phyloP scores from a whole-genome alignment of 2,329 filamentous ascomycete genomes.

The Claviceps pazoutovae region DNA sequence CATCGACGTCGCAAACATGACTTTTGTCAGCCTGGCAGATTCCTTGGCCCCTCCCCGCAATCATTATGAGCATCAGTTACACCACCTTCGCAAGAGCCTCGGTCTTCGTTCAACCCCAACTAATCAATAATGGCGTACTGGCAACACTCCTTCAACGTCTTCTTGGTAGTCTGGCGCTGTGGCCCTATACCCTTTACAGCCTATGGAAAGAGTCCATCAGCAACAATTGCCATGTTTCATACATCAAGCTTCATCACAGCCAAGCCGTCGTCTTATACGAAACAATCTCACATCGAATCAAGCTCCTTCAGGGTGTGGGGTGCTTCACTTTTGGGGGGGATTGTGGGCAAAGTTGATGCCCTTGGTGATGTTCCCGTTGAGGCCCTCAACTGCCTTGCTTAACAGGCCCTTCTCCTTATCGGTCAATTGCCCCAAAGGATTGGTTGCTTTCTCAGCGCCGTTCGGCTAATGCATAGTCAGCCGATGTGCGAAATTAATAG shows the following conservation, averaged over 20 bases:
- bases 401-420: conserved; percentile 84
- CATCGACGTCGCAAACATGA: neutral
- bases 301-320: conserved; percentile 16
- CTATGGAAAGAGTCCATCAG: conserved; percentile 24
- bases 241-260: conserved; percentile 24
- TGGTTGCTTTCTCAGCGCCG: conserved; percentile 73
- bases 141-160: neutral
- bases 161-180: conserved; percentile 6
- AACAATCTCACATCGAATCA: conserved; percentile 15
- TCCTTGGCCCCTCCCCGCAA: neutral
- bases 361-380: conserved; percentile 90
- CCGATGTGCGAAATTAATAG: conserved; percentile 8
- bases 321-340: conserved; percentile 71
- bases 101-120: neutral
- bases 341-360: conserved; percentile 81
- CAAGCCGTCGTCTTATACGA: conserved; percentile 19
- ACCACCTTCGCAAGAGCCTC: too few relatives aligned
- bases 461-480: conserved; percentile 43
- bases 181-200: conserved; percentile 23
- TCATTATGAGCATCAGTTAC: neutral
- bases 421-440: conserved; percentile 64
- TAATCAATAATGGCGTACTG: neutral
- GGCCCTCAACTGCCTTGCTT: conserved; percentile 57
- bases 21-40: neutral
- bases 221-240: conserved; percentile 18